A percentile compares a stretch with the other conserved stretches of the same genome.
These are phyloP conservation scores for Grifola frondosa DNA, from an alignment of 1,284 basidiomycete species.

Conservation along the genomic window DNA sequence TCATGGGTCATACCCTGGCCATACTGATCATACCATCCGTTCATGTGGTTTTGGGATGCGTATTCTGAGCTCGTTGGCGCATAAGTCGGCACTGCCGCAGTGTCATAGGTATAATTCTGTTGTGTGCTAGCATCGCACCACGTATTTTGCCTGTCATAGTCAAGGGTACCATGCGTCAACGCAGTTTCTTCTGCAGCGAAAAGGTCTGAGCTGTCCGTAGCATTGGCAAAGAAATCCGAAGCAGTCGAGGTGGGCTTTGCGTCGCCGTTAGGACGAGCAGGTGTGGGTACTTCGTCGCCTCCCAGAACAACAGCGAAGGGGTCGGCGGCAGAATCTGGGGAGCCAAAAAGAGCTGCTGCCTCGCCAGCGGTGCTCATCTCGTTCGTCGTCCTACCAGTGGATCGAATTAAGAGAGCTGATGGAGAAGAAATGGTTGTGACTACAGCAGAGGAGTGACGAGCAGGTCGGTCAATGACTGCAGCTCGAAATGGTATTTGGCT, in stretches of 20 bases:
- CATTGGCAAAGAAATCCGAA: slow-evolving; percentile 26
- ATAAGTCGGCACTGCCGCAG: slow-evolving; percentile 16
- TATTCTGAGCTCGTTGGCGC: slow-evolving; percentile 18
- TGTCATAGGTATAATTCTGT: slow-evolving; percentile 11
- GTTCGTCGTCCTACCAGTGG: slow-evolving; percentile 17
- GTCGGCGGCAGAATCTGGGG: slow-evolving; percentile 57
- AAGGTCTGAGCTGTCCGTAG: slow-evolving; percentile 12
- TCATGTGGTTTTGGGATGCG: slow-evolving; percentile 10
- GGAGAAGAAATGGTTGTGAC: too few species aligned
- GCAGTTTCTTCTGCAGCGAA: slow-evolving; percentile 16
- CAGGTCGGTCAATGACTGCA: slow-evolving; percentile 15
- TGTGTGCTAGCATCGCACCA: slow-evolving; percentile 21
- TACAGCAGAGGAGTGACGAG: slow-evolving; percentile 3
- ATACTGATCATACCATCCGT: slow-evolving; percentile 18
- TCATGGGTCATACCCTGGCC: slow-evolving; percentile 14
- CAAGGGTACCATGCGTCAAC: slow-evolving; percentile 19
- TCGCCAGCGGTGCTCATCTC: slow-evolving; percentile 67
- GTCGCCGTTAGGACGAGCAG: slow-evolving; percentile 10
- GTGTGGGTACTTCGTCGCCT: slow-evolving; percentile 31
- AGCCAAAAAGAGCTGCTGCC: slow-evolving; percentile 74
- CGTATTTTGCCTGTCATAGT: slow-evolving; percentile 34
- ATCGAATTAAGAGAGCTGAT: slow-evolving; percentile 11
- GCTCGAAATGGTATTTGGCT: slow-evolving; percentile 21
- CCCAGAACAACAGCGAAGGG: slow-evolving; percentile 62
- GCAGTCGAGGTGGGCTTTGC: slow-evolving; percentile 17